Evolutionary conservation across 108 stramenopile species (phyloP), one percentile per base, ranked within the genome.

Genomic region (Epithemia pelagica): DNA sequence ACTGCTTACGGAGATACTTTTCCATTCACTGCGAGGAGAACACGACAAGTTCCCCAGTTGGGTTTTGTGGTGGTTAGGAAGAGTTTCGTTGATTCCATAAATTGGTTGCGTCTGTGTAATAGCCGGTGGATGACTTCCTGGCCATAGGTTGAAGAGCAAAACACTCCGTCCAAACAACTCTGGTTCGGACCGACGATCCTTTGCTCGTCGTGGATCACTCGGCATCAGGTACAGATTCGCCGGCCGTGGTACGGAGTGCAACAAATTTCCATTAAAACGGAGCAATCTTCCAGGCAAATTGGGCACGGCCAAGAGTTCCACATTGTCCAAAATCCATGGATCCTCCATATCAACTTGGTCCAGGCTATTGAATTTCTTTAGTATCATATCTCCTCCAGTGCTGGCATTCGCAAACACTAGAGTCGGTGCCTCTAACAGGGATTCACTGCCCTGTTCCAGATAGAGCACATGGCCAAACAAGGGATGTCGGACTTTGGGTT

Each of bases 231-330:
- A 91, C 33, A 88, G 52, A 71, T 91, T 81, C 21, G 73, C 59
- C 5, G 90, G 90, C 22, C 87, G 59, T 23, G 90, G 90, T 21
- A 88, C 90, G 20, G 90, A 87, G 61, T 91, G 90, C n/a, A 91
- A 52, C 51, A 68, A 71, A 58, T 71, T 31, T 22, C 90, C 90
- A 65, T 76, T 65, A 63, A 91, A 91, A 28, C 90, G 82, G 0
- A 91, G 64, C 10, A 91, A 66, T 28, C 90, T 66, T 5, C 90
- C 90, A 25, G 67, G 1, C 20, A 82, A 74, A n/a, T 85, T 81
- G 8, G 90, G 90, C 0, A 91, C 80, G 7, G 66, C 71, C 18
- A 84, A 58, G 33, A 88, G 31, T 30, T 75, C 74, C 18, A 85
- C 71, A 28, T 64, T 62, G 23, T 70, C 61, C 15, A 59, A 10